A percentile compares a stretch with the other conserved stretches of the same genome.
Evolutionary conservation across 495 filamentous ascomycete genomes (phyloP).

Genomic region (Monascus purpureus): DNA sequence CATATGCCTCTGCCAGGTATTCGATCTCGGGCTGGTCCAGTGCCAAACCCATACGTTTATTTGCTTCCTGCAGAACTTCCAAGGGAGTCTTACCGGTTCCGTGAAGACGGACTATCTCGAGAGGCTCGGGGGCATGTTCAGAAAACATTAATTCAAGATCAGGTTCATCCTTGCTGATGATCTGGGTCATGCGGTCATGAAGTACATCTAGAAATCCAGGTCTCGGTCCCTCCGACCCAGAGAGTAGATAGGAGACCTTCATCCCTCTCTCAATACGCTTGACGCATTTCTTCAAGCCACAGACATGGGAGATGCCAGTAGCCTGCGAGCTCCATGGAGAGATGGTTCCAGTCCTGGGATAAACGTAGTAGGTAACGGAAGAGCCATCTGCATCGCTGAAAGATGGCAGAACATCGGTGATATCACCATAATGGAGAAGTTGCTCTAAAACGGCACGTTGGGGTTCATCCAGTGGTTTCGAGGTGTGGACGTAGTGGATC

Average conservation of each 20-base stretch:
- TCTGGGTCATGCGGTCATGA: conserved; percentile 90
- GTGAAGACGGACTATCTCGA: conserved; percentile 60
- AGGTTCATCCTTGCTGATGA: conserved; percentile 48
- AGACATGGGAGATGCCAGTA: conserved; percentile 87
- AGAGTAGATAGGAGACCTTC: conserved; percentile 43
- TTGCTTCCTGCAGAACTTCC: conserved; percentile 65
- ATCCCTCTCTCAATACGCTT: conserved; percentile 81
- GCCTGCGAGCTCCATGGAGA: conserved; percentile 97
- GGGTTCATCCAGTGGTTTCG: conserved; percentile 21
- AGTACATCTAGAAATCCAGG: conserved; percentile 55
- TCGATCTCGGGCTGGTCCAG: conserved; percentile 82
- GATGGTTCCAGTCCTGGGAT: conserved; percentile 67
- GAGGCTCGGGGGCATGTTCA: conserved; percentile 52
- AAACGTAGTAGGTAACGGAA: conserved; percentile 50
- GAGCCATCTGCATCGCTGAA: conserved; percentile 27
- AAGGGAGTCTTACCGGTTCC: conserved; percentile 45
- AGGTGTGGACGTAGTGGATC: conserved; percentile 47
- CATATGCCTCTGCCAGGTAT: conserved; percentile 80
- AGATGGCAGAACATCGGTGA: conserved; percentile 29
- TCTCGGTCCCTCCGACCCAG: conserved; percentile 18
- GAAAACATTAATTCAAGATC: conserved; percentile 64
- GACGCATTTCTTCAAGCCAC: conserved; percentile 57
- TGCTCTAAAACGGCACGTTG: conserved; percentile 39
- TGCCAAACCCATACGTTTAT: conserved; percentile 67
- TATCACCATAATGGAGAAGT: conserved; percentile 50